Evolutionary conservation across 495 filamentous ascomycete genomes (phyloP), one percentile per base, ranked within the genome.

Genomic region (Cenococcum geophilum): DNA sequence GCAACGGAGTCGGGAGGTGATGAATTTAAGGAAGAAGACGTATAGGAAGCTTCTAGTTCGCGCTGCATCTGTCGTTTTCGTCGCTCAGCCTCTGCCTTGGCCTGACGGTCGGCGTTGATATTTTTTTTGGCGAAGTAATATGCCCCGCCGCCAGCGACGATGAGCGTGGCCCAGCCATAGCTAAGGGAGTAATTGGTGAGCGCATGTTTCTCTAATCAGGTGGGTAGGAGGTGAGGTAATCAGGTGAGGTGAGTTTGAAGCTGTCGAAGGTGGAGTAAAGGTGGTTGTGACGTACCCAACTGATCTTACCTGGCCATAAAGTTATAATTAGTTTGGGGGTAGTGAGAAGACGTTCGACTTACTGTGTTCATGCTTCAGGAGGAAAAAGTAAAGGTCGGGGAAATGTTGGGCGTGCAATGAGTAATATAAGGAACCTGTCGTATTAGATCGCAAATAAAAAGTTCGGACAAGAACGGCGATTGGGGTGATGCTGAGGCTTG

Each of bases 61-160:
- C 58, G 53, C 36, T 59, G 61, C 20, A 27, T 34, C 9, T 61
- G 14, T 14, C 66, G 66, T 37, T 61, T 63, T 52, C 64, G 35
- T 16, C 56, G 62, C 50, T 87, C 82, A 36, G 84, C 82, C 61
- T 89, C 82, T 57, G 88, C 84, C 64, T 89, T 81, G 56, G 81
- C 74, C 34, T 82, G 79, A 43, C 91, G 88, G 76, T 96, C 89
- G 64, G 87, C 88, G 68, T 97, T 92, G 79, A 98, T 92, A 73
- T 85, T 87, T 66, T 85, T 80, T 79, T 98, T 98, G 57, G 93
- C 95, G 74, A 96, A 96, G 77, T 89, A 89, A 81, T 98, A 98
- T 63, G 93, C 91, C 56, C 83, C 92, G 70, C 89, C 93, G 70
- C 92, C 93, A 59, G 88, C 87, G 68, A 89, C 74, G 65, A 89